Evolutionary conservation across 148 eudicot species (phyloP).

Genomic region (Agrostemma githago): DNA sequence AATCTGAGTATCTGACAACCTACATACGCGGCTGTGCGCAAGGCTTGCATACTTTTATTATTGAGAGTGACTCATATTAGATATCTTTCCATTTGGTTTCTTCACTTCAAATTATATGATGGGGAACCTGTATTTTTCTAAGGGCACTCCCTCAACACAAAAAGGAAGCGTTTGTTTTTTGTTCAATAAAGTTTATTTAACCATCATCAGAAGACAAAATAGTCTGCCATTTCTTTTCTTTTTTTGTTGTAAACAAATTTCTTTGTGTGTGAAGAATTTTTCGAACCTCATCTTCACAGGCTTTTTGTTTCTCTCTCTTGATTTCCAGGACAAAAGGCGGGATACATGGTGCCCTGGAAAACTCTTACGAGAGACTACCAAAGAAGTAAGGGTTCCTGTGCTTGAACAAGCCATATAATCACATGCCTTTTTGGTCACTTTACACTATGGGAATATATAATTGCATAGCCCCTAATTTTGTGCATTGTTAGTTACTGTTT

Average conservation of each 20-base stretch:
- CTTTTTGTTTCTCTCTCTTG: constrained; percentile 4
- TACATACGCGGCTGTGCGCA: constrained; percentile 3
- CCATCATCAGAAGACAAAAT: neutral
- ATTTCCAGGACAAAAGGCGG: constrained; percentile 71
- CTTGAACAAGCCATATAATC: constrained; percentile 7
- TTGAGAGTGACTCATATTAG: neutral
- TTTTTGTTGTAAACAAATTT: neutral
- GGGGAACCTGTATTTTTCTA: neutral
- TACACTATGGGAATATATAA: neutral
- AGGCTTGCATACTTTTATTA: neutral
- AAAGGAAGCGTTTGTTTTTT: neutral
- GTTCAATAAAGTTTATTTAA: neutral
- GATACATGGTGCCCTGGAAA: constrained; percentile 99
- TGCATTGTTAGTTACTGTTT: neutral
- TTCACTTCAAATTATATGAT: neutral
- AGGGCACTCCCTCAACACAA: neutral
- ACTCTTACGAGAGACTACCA: constrained; percentile 41
- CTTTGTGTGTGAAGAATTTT: neutral
- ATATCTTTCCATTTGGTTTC: neutral
- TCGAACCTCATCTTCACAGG: neutral
- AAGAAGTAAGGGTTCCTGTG: constrained; percentile 41
- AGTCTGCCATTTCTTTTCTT: neutral
- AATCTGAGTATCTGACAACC: neutral
- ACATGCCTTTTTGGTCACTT: neutral
- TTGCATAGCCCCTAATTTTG: neutral